Evolutionary conservation across 1,139 yeast species (phyloP).

Genomic region (Suhomyces anneliseae): DNA sequence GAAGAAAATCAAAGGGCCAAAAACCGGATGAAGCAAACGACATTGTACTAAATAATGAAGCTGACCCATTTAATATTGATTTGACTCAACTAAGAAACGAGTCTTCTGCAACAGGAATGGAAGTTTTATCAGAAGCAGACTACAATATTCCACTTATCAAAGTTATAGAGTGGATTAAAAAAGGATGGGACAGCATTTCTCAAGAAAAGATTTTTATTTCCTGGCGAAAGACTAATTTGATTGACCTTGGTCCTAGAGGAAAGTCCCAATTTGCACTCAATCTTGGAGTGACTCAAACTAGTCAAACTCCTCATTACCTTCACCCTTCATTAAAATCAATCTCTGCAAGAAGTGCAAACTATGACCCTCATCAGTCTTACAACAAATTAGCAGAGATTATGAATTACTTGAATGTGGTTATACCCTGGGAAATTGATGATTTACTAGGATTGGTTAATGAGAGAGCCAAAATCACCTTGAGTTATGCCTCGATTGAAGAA

Average conservation of each 20-base stretch:
- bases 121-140: conserved; percentile 36
- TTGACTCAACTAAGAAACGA: background rate
- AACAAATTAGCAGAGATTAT: conserved; percentile 44
- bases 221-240: conserved; percentile 43
- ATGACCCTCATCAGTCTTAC: conserved; percentile 29
- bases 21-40: conserved; percentile 15
- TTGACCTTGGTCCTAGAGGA: conserved; percentile 10
- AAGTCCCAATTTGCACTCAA: background rate
- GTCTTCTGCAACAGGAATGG: conserved; percentile 14
- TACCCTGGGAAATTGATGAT: conserved; percentile 61
- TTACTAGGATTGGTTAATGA: conserved; percentile 59
- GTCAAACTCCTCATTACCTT: background rate
- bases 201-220: conserved; percentile 47
- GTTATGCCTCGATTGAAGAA: conserved; percentile 62
- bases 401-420: conserved; percentile 44
- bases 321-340: conserved; percentile 2
- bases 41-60: background rate
- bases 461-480: conserved; percentile 52
- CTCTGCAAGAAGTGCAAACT: conserved; percentile 7
- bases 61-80: conserved; percentile 5
- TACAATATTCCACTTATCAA: conserved; percentile 51
- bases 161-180: conserved; percentile 58
- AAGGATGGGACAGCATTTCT: conserved; percentile 56
- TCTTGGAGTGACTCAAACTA: background rate
- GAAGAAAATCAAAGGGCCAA: conserved; percentile 21